Conservation (phyloP, 352 stramenopile genomes). For the Phytophthora vignae region DNA sequence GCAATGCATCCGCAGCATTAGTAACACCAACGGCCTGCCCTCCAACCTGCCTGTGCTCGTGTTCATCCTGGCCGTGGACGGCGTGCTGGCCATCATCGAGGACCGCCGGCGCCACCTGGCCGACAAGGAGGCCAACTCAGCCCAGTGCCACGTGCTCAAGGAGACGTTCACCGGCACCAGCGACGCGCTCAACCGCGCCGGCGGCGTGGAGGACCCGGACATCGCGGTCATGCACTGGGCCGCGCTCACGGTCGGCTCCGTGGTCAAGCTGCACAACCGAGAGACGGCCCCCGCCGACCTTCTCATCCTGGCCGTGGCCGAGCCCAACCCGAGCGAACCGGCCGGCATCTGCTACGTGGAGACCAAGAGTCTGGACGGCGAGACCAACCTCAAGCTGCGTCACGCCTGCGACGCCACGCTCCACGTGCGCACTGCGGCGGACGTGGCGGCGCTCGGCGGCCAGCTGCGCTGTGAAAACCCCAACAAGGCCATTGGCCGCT, state of each 20-base stretch:
- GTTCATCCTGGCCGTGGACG: conserved; percentile 91
- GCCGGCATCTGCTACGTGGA: conserved; percentile 89
- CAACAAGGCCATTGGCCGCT: conserved; percentile 83
- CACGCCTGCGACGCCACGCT: conserved; percentile 72
- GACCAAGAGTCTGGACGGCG: conserved; percentile 90
- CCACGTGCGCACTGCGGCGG: conserved; percentile 41
- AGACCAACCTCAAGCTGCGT: conserved; percentile 92
- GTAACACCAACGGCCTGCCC: conserved; percentile 83
- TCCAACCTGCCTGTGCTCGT: conserved; percentile 86
- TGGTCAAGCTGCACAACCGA: conserved; percentile 84
- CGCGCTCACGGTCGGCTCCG: conserved; percentile 79
- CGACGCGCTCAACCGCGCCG: conserved; percentile 31
- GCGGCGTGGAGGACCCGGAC: conserved; percentile 49
- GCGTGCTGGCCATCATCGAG: conserved; percentile 87
- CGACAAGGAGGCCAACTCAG: conserved; percentile 88
- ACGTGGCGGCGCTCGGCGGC: conserved; percentile 53
- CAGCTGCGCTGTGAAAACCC: conserved; percentile 77
- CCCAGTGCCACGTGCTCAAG: conserved; percentile 62
- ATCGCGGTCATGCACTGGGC: conserved; percentile 74
- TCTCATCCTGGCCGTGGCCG: conserved; percentile 80
- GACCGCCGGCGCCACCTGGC: conserved; percentile 80
- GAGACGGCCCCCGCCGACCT: conserved; percentile 87
- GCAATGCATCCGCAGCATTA: conserved; percentile 82
- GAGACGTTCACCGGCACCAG: conserved; percentile 53
- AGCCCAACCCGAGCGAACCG: conserved; percentile 67